Base-by-base conservation (phyloP, 768 basidiomycete species). In the Boletus coccyginus region DNA sequence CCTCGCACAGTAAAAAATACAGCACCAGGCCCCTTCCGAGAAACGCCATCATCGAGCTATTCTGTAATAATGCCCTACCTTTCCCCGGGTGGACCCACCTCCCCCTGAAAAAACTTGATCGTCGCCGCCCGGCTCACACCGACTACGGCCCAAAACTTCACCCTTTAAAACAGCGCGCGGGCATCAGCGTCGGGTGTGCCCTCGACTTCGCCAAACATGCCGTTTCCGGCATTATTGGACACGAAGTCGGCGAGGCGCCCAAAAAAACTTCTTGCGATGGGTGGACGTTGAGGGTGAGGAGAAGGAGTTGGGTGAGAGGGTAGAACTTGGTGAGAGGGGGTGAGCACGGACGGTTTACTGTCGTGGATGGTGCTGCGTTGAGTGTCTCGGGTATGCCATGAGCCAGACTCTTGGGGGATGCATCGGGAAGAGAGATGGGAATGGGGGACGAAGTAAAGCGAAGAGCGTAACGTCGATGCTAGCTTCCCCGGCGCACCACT, bases 241-340 rank as follows among this genome's bases (percentile, higher is more conserved):
- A 79, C 77, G 50, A 78, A 73, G 52, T 79, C 77, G 21, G 21
- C 21, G 32, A 78, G 63, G 13, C 73, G 57, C 1, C 75, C 74
- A 62, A 78, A 62, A 78, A 78, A 5, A 57, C 57, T 12, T 66
- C 62, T 39, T 67, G 65, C 21, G 21, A 21, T 2, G 21, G 61
- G 9, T 70, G 69, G 31, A 80, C 77, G 56, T 80, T 77, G 42
- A 79, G 63, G 50, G 67, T 63, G 56, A 77, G 58, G 44, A 75
- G 58, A 47, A 75, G 66, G 2, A 79, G 68, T 14, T 66, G 63
- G 14, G 68, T 60, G 16, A 61, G 44, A 8, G 66, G 57, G 50
- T 73, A 72, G 19, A 65, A 38, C 0, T 54, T 46, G 5, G 58
- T 36, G 33, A 70, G 74, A 14, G 66, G 58, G 58, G 13, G 53